These are phyloP conservation scores for Neopestalotiopsis sp. DNA, from an alignment of 2,329 filamentous ascomycete genomes.

Conservation along the genomic window DNA sequence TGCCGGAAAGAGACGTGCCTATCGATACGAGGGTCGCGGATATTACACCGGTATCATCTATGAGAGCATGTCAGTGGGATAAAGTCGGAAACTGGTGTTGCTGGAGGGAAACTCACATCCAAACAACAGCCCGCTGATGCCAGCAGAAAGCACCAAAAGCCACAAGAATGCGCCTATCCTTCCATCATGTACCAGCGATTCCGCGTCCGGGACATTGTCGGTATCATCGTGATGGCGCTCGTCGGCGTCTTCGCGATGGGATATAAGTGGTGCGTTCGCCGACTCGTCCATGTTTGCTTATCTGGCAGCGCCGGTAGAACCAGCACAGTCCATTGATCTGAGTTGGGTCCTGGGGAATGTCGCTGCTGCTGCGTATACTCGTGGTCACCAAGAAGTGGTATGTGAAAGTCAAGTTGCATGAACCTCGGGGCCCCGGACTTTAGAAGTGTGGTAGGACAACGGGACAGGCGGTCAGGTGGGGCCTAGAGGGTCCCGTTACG, in stretches of 20 bases:
- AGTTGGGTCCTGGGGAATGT: neutral
- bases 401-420: neutral
- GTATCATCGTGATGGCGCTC: conserved; percentile 14
- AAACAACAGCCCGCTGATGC: conserved; percentile 71
- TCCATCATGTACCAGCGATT: conserved; percentile 4
- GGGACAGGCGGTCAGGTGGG: neutral
- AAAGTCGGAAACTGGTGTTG: neutral
- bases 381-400: neutral
- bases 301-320: neutral
- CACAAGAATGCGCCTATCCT: conserved; percentile 57
- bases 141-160: conserved; percentile 66
- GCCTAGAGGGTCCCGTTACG: neutral
- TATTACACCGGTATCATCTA: conserved; percentile 72
- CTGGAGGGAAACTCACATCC: conserved; percentile 57
- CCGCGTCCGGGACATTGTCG: conserved; percentile 11
- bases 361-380: neutral
- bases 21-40: conserved; percentile 71
- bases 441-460: neutral
- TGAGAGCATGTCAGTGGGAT: conserved; percentile 4
- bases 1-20: conserved; percentile 60
- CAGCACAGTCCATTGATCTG: neutral
- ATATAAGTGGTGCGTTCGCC: conserved; percentile 28
- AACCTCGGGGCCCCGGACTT: neutral
- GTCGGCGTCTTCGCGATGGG: conserved; percentile 26
- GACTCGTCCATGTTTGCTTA: conserved; percentile 23